Evolutionary conservation across 2,329 filamentous ascomycete genomes (phyloP), one percentile per base, ranked within the genome.

Genomic region (Aspergillus unguis): DNA sequence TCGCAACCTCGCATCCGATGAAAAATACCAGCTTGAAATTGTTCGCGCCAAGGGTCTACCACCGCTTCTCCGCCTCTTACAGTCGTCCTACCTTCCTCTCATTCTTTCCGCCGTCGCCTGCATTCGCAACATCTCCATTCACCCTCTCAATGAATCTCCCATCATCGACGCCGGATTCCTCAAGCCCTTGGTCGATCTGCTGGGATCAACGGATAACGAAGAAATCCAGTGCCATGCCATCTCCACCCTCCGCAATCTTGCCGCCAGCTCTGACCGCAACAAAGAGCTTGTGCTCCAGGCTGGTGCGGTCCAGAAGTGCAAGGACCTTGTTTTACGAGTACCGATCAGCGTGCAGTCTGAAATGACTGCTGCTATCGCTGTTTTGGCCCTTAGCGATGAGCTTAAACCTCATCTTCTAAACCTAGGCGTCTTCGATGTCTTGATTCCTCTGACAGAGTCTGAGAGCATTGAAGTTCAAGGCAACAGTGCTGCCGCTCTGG

Each of bases 201-300:
- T 99, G 6, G 92, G 94, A 47, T 95, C 91, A 7, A 96, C 92
- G 0, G 92, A 97, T 63, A 96, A 96, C 67, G 94, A 99, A 72
- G 94, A 99, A 70, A 99, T 99, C 47, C 94, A 99, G 70, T 99
- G 94, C 68, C 94, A 99, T 68, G 94, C 94, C 52, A 99, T 99
- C 60, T 97, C 94, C 4, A 99, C 94, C 0, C 81, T 99, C 44
- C 85, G 94, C 58, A 99, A 99, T 66, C 80, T 99, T 53, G 94
- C 94, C 5, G 94, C 94, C 50, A 97, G 92, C 74, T 97, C 92
- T 6, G 94, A 99, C 70, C 86, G 90, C 58, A 99, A 99, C 81
- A 99, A 99, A 76, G 89, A 95, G 53, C 81, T 99, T n/a, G 94
- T 99, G 1, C 77, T 99, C 44, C 91, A 97, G 72, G 94, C 94